Evolutionary conservation across 345 rosid species (phyloP), one percentile per base, ranked within the genome.

Genomic region (Bruguiera gymnorhiza): DNA sequence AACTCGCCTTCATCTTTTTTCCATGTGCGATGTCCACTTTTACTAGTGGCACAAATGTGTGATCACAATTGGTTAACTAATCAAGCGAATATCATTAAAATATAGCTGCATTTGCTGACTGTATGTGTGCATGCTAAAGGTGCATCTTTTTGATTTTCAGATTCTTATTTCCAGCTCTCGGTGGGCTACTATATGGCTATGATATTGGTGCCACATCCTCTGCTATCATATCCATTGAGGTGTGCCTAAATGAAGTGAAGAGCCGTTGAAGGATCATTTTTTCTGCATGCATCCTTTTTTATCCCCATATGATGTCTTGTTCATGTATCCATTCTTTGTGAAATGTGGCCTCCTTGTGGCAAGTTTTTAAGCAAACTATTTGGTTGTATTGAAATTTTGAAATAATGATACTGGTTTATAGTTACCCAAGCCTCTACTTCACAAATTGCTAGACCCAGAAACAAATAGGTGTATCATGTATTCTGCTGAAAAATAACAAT

Each of bases 101-200:
- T 56, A 10, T 56, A 23, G 5, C 2, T 0, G 29, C 8, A 26
- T 55, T 55, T 56, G 10, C 18, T 56, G 29, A 24, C 29, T 15
- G 29, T n/a, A 24, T 10, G 60, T 9, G 30, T 5, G 4, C 50
- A 13, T 1, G 1, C 73, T 71, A 68, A 73, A 70, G 50, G n/a
- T 30, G 65, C 64, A 57, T 63, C 53, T 75, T 53, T 61, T 63
- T 81, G 59, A 70, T 84, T 86, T 43, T 66, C 85, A 95, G 99
- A 75, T 95, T 95, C 83, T 76, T 95, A n/a, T 95, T 95, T 81
- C 99, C 99, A 24, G 99, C 99, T 72, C 85, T 95, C 71, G 99
- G 99, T 50, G 97, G 98, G 6, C 80, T 92, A 52, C 86, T 95
- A 24, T 95, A 87, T 84, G 99, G 99, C 68, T 95, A 92, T 71